Conservation (phyloP, 2,329 filamentous ascomycete species). For the Phoma sp. region DNA sequence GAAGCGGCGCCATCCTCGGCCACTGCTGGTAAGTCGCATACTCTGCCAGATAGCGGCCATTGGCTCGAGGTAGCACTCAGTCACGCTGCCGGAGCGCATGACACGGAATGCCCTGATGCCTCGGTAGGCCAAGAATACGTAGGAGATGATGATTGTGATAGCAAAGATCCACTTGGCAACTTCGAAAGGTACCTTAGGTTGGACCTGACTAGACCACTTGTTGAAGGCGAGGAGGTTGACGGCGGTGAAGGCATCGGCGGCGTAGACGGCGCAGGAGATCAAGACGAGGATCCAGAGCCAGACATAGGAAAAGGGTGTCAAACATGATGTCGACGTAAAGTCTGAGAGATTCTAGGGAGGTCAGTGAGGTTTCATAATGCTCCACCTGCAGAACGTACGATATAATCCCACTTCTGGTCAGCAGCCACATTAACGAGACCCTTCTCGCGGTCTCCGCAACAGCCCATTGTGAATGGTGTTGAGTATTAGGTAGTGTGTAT, state of each 20-base stretch:
- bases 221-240: constrained; percentile 90
- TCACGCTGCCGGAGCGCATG: constrained; percentile 84
- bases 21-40: constrained; percentile 71
- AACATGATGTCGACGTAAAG: constrained; percentile 83
- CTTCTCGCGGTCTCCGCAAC: constrained; percentile 50
- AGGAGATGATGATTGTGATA: constrained; percentile 88
- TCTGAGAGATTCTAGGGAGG: constrained; percentile 62
- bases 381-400: constrained; percentile 65
- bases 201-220: constrained; percentile 84
- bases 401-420: constrained; percentile 82
- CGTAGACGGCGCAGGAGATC: constrained; percentile 83
- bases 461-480: constrained; percentile 40
- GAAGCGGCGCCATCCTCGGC: constrained; percentile 86
- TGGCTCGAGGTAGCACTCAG: constrained; percentile 89
- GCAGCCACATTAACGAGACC: constrained; percentile 48
- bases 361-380: constrained; percentile 25
- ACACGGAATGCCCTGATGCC: constrained; percentile 81
- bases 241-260: constrained; percentile 90
- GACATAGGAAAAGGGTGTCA: constrained; percentile 78
- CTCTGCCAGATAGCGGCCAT: constrained; percentile 86
- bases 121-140: constrained; percentile 80
- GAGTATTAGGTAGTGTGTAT: constrained; percentile 35
- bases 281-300: constrained; percentile 84
- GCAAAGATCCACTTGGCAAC: constrained; percentile 96
- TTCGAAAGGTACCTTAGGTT: constrained; percentile 77